These are phyloP conservation scores for Alternaria atra DNA, from an alignment of 2,329 filamentous ascomycete genomes.

Conservation along the genomic window DNA sequence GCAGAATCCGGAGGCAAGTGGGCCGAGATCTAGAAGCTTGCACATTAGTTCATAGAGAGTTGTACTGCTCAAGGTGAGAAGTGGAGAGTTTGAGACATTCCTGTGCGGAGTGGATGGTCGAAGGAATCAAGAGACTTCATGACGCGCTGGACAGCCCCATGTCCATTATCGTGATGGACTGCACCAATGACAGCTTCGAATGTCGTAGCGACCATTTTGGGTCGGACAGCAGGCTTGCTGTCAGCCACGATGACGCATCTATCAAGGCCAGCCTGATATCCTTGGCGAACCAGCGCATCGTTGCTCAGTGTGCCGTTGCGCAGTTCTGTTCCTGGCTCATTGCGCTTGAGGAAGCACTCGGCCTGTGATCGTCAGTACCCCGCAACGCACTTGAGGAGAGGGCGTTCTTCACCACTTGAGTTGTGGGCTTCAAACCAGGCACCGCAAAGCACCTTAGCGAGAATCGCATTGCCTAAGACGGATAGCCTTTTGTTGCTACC, in stretches of 20 bases:
- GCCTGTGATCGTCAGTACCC: conserved; percentile 2
- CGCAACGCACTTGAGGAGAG: neutral
- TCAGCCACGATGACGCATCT: conserved; percentile 9
- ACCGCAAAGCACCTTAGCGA: conserved; percentile 14
- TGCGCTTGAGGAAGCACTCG: neutral
- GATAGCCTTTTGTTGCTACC: conserved; percentile 22
- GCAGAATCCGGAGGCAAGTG: neutral
- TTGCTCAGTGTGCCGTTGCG: conserved; percentile 11
- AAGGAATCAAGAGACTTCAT: conserved; percentile 17
- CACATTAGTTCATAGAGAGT: conserved; percentile 4
- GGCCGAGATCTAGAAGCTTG: conserved; percentile 8
- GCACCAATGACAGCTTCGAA: conserved; percentile 51
- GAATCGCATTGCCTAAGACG: conserved; percentile 18
- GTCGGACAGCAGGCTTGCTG: conserved; percentile 5
- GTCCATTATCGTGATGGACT: conserved; percentile 38
- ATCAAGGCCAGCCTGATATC: conserved; percentile 4
- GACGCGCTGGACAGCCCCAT: conserved; percentile 13
- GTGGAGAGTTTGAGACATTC: neutral
- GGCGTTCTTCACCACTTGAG: conserved; percentile 5
- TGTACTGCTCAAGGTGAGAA: neutral
- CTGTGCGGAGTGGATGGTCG: conserved; percentile 14
- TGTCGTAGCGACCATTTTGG: conserved; percentile 37
- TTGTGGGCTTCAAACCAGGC: conserved; percentile 21
- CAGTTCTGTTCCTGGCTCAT: conserved; percentile 15
- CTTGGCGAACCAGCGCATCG: conserved; percentile 2